Evolutionary conservation across 2,329 filamentous ascomycete genomes (phyloP).

Genomic region (Beauveria scarabaeidicola): DNA sequence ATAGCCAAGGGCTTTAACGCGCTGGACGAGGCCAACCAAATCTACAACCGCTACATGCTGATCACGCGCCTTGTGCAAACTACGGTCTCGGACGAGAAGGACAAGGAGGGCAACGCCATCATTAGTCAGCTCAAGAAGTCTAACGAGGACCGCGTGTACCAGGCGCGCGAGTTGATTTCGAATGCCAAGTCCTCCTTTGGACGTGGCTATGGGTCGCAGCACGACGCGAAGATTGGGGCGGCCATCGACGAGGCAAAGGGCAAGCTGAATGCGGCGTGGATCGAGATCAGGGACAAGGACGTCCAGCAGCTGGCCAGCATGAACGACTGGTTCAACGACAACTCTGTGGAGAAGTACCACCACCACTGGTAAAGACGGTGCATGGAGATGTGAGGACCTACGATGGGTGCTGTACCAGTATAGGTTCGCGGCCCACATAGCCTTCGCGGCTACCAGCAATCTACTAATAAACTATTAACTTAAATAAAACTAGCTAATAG

Average conservation of each 20-base stretch:
- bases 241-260: neutral
- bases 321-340: neutral
- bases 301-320: neutral
- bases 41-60: neutral
- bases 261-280: neutral
- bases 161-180: neutral
- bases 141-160: neutral
- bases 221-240: neutral
- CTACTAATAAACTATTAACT: no score
- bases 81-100: neutral
- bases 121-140: neutral
- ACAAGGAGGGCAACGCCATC: neutral
- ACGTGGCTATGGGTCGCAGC: neutral
- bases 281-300: neutral
- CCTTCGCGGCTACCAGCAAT: no score
- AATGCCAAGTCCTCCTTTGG: neutral
- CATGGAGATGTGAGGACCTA: neutral
- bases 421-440: no score
- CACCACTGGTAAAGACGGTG: neutral
- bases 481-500: no score
- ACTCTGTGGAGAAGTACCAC: neutral
- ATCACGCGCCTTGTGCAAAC: neutral
- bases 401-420: no score
- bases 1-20: neutral
- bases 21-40: neutral